Base-by-base conservation (phyloP, 1,284 basidiomycete genomes). In the Apiotrichum mycotoxinovorans region DNA sequence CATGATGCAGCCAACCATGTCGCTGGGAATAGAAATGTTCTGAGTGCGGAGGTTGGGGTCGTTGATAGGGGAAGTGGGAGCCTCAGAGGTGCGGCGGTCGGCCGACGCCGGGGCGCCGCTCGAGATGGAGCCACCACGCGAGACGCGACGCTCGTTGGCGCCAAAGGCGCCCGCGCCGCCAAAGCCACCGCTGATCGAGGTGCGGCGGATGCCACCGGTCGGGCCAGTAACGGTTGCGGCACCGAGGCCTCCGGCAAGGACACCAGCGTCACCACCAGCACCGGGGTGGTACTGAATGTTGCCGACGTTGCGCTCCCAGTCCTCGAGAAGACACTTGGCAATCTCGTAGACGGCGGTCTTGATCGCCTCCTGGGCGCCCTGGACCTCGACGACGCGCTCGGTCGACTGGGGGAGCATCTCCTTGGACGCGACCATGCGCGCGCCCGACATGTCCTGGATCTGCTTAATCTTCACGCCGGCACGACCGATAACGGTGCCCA, bases 371-470 rank as follows among this genome's bases (percentile, higher is more conserved):
- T 91, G 87, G 40, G 88, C 82, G 55, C 94, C 94, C 76, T 97
- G 92, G 50, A 98, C 91, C 77, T 97, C 94, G 62, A 98, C 94
- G 65, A 97, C 88, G 61, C 94, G 89, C 79, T 99, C 96, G 41
- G 96, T 98, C 41, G 92, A 97, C 74, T 97, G 94, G 18, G 96
- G 94, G 33, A 99, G 85, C 91, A 98, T 97, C 69, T 97, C 91
- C 79, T 99, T 98, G 64, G 91, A 92, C 22, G 96, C 96, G 57
- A 96, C 90, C 87, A 99, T 93, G 57, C 95, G 87, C 23, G 94
- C 94, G 55, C 96, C 96, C 51, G 93, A 96, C 51, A 85, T 83
- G 78, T 98, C 96, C 76, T 99, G 96, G 76, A 99, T 99, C 76
- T 94, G 91, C 82, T 98, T 98, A 80, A 99, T 99, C 85, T 98